These are phyloP conservation scores for Cyclospora cayetanensis DNA, from an alignment of 169 alveolate species.

Conservation along the genomic window DNA sequence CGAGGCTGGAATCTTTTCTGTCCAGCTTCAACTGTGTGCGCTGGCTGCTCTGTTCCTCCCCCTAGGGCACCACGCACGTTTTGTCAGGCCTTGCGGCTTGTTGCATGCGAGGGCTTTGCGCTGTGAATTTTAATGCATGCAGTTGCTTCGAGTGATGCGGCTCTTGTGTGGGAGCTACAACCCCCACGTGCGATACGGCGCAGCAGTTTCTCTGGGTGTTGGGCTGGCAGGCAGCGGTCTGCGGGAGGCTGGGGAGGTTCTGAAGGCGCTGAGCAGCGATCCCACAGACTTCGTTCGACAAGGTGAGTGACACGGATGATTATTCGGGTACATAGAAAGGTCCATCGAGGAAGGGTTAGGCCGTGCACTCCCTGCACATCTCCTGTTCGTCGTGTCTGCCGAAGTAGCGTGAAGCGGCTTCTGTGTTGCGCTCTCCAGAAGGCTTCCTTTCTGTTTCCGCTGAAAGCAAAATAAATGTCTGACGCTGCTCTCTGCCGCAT, in stretches of 20 bases:
- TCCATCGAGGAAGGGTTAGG: too few relatives aligned
- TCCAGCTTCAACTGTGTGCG: background rate
- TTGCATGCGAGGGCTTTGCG: too few relatives aligned
- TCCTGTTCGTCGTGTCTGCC: too few relatives aligned
- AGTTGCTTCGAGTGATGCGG: conserved; percentile 67
- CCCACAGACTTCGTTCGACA: conserved; percentile 97
- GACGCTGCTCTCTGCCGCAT: background rate
- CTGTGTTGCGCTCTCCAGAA: background rate
- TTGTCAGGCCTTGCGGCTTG: too few relatives aligned
- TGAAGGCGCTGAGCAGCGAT: conserved; percentile 95
- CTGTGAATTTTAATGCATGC: too few relatives aligned
- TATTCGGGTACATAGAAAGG: too few relatives aligned
- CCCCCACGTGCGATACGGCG: conserved; percentile 99
- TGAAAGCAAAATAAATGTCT: background rate
- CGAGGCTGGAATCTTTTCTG: too few relatives aligned
- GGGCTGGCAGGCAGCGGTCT: conserved; percentile 90
- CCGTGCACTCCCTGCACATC: too few relatives aligned
- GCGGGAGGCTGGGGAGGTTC: conserved; percentile 91
- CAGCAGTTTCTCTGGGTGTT: conserved; percentile 98
- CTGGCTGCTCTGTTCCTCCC: background rate
- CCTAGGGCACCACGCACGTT: too few relatives aligned
- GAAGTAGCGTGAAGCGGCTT: too few relatives aligned
- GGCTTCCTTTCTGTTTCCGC: background rate
- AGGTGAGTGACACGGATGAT: conserved; percentile 87
- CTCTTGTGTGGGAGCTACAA: conserved; percentile 86